Base-by-base conservation (phyloP, 768 basidiomycete species). In the Psilocybe cyanescens region DNA sequence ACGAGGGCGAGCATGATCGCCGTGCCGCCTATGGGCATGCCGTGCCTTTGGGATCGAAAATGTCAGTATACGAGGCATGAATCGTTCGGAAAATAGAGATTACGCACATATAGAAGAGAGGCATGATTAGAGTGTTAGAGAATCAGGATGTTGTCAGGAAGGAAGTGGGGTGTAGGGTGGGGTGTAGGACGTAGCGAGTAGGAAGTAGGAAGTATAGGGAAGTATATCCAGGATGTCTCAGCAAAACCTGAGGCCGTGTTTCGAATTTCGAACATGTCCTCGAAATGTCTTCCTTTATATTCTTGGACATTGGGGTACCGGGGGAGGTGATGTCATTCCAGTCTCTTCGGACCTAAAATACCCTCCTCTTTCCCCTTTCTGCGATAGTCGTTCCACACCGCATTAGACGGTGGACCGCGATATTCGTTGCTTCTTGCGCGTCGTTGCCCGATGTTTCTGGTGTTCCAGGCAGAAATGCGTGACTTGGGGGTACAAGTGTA, bases 1-100 rank as follows among this genome's bases (percentile, higher is more conserved):
- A 92, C 71, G 58, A 89, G 68, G 66, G 89, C 89, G 53, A 90
- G 75, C 77, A 85, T 81, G 71, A 91, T 83, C 59, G 89, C 81
- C 44, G 84, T 80, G 72, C 75, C 78, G 58, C 87, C 87, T 56
- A 89, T 83, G 66, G 86, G 87, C 65, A 86, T 78, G 61, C 83
- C 86, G 70, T 83, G 77, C 60, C 86, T 87, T 55, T 24, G 48
- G 52, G 31, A 45, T 55, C 7, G 58, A 28, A 17, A 29, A 39
- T 14, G 47, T 16, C 5, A 8, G 4, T 29, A 35, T 30, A 19
- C 52, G 5, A n/a, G 17, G 45, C 16, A 41, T 35, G 35, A 24
- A 50, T 16, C 9, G 48, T 19, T 8, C 47, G 30, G 16, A 35
- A 41, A 37, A 2, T 2, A 2, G 24, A 24, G 33, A 19, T 9